These are phyloP conservation scores for Salix koriyanagi DNA, from an alignment of 345 rosid species.

Conservation along the genomic window DNA sequence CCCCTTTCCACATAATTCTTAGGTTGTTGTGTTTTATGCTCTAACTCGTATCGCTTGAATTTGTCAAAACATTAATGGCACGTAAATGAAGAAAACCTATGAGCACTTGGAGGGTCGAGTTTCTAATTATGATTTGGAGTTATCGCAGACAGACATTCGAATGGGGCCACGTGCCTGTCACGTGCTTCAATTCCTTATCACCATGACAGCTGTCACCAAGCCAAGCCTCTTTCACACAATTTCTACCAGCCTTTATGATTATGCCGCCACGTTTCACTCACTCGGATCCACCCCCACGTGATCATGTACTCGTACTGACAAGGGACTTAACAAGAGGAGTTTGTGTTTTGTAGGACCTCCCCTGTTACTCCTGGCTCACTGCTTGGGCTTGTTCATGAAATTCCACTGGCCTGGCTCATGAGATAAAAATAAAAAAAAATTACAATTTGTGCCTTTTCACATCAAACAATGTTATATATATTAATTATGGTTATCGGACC, in stretches of 20 bases:
- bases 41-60: no score
- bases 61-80: no score
- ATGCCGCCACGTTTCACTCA: slow-evolving; percentile 4
- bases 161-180: slow-evolving; percentile 30
- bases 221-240: not conserved
- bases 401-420: no score
- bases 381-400: no score
- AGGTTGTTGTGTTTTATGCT: not conserved
- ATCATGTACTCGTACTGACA: not conserved
- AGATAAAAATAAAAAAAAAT: no score
- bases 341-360: not conserved
- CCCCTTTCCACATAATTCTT: not conserved
- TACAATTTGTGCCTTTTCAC: no score
- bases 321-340: not conserved
- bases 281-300: slow-evolving; percentile 13
- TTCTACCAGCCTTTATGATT: not conserved
- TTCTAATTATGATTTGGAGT: slow-evolving; percentile 11
- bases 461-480: no score
- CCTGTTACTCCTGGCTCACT: no score
- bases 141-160: slow-evolving; percentile 38
- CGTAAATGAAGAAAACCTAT: not conserved
- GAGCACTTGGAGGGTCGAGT: not conserved
- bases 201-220: slow-evolving; percentile 24
- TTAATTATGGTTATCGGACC: no score
- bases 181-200: slow-evolving; percentile 17